phyloP scores from a whole-genome alignment of 345 rosid genomes.

The Brassica rapa region DNA sequence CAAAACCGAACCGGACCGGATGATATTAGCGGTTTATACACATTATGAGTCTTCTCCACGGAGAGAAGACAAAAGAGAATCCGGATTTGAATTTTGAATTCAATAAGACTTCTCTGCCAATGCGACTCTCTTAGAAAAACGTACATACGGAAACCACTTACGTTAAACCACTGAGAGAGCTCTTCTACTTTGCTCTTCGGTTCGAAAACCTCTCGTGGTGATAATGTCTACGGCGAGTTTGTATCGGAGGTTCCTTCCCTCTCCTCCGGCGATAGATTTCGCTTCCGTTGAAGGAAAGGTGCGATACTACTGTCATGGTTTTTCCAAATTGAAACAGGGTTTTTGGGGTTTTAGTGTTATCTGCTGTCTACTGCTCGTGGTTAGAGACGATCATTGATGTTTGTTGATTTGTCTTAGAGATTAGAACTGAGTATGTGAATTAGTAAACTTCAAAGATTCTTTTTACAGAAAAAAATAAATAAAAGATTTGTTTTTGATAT shows the following conservation, averaged over 20 bases:
- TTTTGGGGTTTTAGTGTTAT: not conserved
- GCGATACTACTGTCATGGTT: not conserved
- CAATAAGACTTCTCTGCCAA: not conserved
- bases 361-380: not conserved
- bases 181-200: slow-evolving; percentile 4
- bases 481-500: too few species aligned
- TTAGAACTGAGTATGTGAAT: not conserved
- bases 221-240: slow-evolving; percentile 71
- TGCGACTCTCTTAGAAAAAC: slow-evolving; percentile 1
- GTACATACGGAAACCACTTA: not conserved
- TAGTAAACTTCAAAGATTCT: not conserved
- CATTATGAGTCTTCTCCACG: not conserved
- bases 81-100: slow-evolving; percentile 6
- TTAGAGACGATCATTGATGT: not conserved
- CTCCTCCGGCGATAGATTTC: slow-evolving; percentile 83
- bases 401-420: not conserved
- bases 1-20: slow-evolving; percentile 19
- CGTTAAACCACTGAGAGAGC: not conserved
- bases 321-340: not conserved
- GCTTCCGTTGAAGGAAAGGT: slow-evolving; percentile 85
- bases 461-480: too few species aligned
- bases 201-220: not conserved
- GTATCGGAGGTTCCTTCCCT: slow-evolving; percentile 62
- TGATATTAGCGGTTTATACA: not conserved
- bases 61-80: not conserved